Conservation (phyloP, 2,329 filamentous ascomycete species). For the Volutella citrinella region DNA sequence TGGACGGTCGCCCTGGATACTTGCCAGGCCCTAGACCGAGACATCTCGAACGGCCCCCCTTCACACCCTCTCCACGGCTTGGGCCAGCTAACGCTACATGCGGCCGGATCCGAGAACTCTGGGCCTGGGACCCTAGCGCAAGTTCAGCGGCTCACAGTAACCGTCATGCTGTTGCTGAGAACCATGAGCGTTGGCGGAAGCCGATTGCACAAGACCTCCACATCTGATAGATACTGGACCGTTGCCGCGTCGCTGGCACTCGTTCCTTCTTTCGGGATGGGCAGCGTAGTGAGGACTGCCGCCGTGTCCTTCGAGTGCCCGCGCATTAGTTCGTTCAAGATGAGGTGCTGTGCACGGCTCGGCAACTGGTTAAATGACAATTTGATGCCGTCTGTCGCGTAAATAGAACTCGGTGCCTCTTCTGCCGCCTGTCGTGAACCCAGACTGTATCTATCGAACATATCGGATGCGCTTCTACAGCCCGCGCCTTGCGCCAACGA, state of each 20-base stretch:
- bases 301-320: constrained; percentile 67
- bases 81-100: too few species aligned
- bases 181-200: constrained; percentile 76
- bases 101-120: too few species aligned
- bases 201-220: constrained; percentile 74
- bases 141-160: constrained; percentile 67
- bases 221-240: constrained; percentile 70
- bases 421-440: constrained; percentile 19
- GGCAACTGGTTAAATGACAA: constrained; percentile 85
- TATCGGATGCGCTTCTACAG: constrained; percentile 40
- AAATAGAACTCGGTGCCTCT: constrained; percentile 36
- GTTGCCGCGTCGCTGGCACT: constrained; percentile 67
- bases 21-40: too few species aligned
- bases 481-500: constrained; percentile 28
- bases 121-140: too few species aligned
- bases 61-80: too few species aligned
- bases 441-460: constrained; percentile 38
- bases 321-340: constrained; percentile 80
- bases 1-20: too few species aligned
- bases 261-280: constrained; percentile 76
- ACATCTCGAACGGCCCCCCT: too few species aligned
- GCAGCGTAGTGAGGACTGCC: constrained; percentile 79
- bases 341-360: constrained; percentile 79
- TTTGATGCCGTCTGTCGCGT: constrained; percentile 60
- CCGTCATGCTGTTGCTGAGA: constrained; percentile 86